Percentiles rank a stretch among this genome's conserved stretches.
phyloP scores from a whole-genome alignment of 768 basidiomycete species.

The Austroboletus eburneus region DNA sequence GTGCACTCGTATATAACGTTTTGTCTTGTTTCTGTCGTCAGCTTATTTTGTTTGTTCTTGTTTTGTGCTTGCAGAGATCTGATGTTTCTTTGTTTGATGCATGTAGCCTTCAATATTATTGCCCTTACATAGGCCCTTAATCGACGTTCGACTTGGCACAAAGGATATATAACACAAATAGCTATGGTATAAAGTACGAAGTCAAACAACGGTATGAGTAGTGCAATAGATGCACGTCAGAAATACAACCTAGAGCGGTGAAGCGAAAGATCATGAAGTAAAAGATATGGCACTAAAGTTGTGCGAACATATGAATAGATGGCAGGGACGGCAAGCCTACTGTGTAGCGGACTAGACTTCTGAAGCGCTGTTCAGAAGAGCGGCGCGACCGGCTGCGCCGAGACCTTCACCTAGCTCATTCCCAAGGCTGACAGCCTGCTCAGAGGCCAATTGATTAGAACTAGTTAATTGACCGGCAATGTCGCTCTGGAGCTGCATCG shows the following conservation, averaged over 20 bases:
- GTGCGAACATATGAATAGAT: background rate
- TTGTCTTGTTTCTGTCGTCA: constrained; percentile 29
- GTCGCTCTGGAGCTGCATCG: constrained; percentile 85
- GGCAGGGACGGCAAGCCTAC: background rate
- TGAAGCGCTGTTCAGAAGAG: constrained; percentile 21
- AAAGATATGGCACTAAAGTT: background rate
- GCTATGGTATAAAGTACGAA: constrained; percentile 12
- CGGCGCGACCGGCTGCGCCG: constrained; percentile 23
- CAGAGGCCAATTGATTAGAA: constrained; percentile 20
- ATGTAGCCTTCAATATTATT: constrained; percentile 8
- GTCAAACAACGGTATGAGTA: background rate
- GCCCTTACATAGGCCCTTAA: background rate
- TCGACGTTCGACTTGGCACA: background rate
- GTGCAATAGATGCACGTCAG: background rate
- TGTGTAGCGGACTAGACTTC: constrained; percentile 16
- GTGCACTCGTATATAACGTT: constrained; percentile 32
- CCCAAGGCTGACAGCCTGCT: constrained; percentile 16
- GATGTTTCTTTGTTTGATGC: constrained; percentile 8
- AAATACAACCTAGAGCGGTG: constrained; percentile 15
- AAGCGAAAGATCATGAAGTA: background rate
- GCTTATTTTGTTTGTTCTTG: constrained; percentile 27
- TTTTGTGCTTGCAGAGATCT: constrained; percentile 24
- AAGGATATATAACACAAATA: background rate
- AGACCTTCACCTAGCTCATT: constrained; percentile 25
- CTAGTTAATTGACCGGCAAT: constrained; percentile 46